Evolutionary conservation across 805 yeast genomes (phyloP), one percentile per base, ranked within the genome.

Genomic region (Saturnispora mendoncae): DNA sequence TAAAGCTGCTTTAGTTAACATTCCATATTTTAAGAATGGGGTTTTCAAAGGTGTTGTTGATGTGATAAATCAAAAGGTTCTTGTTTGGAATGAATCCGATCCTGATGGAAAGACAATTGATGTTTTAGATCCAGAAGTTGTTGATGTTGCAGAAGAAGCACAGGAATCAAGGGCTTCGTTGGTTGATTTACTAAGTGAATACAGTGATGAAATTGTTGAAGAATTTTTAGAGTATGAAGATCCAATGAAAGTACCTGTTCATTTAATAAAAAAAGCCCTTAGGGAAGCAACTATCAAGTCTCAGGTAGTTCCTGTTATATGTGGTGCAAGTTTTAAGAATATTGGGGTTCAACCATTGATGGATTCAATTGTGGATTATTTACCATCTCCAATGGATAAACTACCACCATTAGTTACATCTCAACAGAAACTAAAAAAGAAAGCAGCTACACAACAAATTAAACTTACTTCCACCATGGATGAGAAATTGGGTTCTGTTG

Each of bases 261-360:
- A 51, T 0, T 53, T 73, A 1, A 61, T 92, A n/a, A 72, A 69
- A 33, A 51, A 55, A 13, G 80, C 94, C 0, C 68, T 92, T 6
- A 66, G 84, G 39, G 64, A 62, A 19, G 77, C 83, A 2, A 84
- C 95, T 0, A 48, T 85, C 6, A 57, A 58, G 1, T 70, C 72
- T 36, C 59, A 64, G 29, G 68, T 84, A 1, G 72, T 80, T 0
- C 97, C 98, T 0, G 84, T 92, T 0, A 62, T 88, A 28, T 87
- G 97, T 60, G 98, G 98, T 10, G 84, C 97, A 2, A 83, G 95
- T 41, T 92, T 90, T 62, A 74, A 71, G 50, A 90, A 90, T 57
- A 83, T 90, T 35, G 98, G 98, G 20, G 95, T 92, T 2, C 97
- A 92, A 57, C 96, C 97, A 1, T 64, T 92, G 37, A 62, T 92